Base-by-base conservation (phyloP, 768 basidiomycete species). In the Xanthoconium purpureum region DNA sequence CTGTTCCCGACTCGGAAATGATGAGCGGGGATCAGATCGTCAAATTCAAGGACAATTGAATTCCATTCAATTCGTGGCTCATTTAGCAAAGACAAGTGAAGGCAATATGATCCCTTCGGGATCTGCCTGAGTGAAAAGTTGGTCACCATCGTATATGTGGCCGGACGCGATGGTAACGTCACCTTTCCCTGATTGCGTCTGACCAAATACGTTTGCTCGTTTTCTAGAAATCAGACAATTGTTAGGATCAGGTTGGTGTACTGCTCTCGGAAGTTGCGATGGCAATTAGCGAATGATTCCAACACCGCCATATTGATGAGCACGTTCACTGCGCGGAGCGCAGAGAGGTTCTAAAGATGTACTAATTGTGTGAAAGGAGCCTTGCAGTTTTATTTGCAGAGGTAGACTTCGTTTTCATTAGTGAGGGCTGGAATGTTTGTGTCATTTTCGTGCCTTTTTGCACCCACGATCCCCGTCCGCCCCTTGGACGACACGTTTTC, bases 371-470 rank as follows among this genome's bases (percentile, higher is more conserved):
- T 24, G 42, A 45, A 46, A 36, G 12, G 37, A 33, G 17, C 28
- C 14, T 5, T 30, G 17, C 17, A n/a, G 15, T 28, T 49, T 29
- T 32, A 47, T 6, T 11, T 11, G n/a, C 49, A 36, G 52, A 24
- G 18, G 18, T 28, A 39, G 18, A 24, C 35, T 20, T 6, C 6
- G 24, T n/a, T 20, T 24, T 39, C 40, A 32, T 40, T 8, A 3
- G 39, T 13, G 24, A 54, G 17, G 30, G 18, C 36, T 40, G 13
- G 42, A 14, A 5, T 29, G 7, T 33, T 33, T 11, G 20, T 15
- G 40, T 12, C 43, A 62, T 47, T 55, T 64, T 30, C 68, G 64
- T 51, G 59, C 50, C 50, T 24, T 70, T 56, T 70, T 70, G 18
- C 46, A 29, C 24, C 33, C 54, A n/a, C 50, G 51, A 47, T 49